Evolutionary conservation across 2,329 filamentous ascomycete species (phyloP).

Genomic region (Endocalyx cinctus): DNA sequence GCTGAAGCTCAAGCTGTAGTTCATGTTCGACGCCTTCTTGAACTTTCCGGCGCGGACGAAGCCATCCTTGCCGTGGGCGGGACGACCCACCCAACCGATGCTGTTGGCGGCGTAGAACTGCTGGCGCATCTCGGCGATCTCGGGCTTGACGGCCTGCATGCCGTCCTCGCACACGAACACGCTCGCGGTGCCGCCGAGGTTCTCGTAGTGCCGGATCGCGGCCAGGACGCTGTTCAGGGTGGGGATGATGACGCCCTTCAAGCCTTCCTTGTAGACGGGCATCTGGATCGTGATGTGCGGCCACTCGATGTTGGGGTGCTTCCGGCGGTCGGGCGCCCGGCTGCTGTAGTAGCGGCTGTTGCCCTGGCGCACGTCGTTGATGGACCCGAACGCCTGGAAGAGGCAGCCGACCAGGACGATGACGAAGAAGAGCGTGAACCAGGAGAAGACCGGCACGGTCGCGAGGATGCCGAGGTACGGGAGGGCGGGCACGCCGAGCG

Average conservation of each 20-base stretch:
- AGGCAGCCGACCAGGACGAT: constrained; percentile 8
- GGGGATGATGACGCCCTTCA: constrained; percentile 40
- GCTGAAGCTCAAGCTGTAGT: constrained; percentile 54
- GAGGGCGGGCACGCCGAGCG: constrained; percentile 15
- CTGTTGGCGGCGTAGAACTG: constrained; percentile 47
- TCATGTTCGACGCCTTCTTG: constrained; percentile 67
- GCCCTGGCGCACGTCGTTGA: constrained; percentile 1
- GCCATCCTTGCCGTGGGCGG: constrained; percentile 21
- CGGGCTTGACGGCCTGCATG: constrained; percentile 47
- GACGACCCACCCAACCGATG: constrained; percentile 14
- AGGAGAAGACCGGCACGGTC: constrained; percentile 30
- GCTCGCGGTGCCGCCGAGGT: constrained; percentile 31
- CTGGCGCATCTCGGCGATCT: constrained; percentile 34
- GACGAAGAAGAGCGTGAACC: constrained; percentile 25
- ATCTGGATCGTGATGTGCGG: constrained; percentile 42
- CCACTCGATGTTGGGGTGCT: constrained; percentile 18
- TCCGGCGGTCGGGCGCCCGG: not conserved
- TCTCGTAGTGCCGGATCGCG: constrained; percentile 32
- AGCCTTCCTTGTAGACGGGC: constrained; percentile 40
- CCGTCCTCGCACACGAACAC: constrained; percentile 63
- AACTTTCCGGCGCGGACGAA: constrained; percentile 54
- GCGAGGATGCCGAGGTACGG: not conserved
- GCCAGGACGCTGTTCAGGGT: constrained; percentile 44
- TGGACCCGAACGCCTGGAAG: constrained; percentile 4
- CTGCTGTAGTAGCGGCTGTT: constrained; percentile 1